Evolutionary conservation across 2,329 filamentous ascomycete genomes (phyloP), one percentile per base, ranked within the genome.

Genomic region (Didymella keratinophila): DNA sequence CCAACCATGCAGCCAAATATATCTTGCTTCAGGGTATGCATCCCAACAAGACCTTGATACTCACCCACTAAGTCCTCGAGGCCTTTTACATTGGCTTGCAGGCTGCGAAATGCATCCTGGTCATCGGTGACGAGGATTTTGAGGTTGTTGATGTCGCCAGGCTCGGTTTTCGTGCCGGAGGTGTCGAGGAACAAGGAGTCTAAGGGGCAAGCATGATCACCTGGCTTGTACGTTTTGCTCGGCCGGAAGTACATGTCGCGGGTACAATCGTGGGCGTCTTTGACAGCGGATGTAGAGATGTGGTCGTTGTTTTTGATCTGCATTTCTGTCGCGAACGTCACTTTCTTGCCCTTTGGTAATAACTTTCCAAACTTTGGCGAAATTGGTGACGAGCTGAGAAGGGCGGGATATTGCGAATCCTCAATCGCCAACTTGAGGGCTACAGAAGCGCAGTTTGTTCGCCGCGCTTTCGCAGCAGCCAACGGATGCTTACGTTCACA

Each of bases 71-170:
- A 32, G 4, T 44, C 32, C 11, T 20, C 7, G n/a, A 37, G 21
- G 2, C 32, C 10, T 1, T 20, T 3, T 10, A 18, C 23, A 3
- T 53, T 5, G 4, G 2, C 20, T 7, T 27, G 9, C 1, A 46
- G 30, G 1, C 7, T 18, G 2, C 52, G 37, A 20, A 53, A 53
- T 3, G 56, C 49, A 6, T 45, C 23, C 25, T 50, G 30, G 14
- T 53, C 49, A 20, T 58, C 44, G 0, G 56, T 58, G 27, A 53
- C 25, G 25, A 45, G 50, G 37, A 53, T 21, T 5, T 58, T 58
- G 30, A 58, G 56, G 10, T 53, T 41, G 12, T 16, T 25, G 23
- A 58, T 10, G 14, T 53, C 21, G 30, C 44, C 44, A 9, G 25
- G 3, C 5, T 36, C 16, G 4, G 25, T 1, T 10, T 9, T 36